Evolutionary conservation across 2,329 filamentous ascomycete genomes (phyloP), one percentile per base, ranked within the genome.

Genomic region (Trichoderma harzianum): DNA sequence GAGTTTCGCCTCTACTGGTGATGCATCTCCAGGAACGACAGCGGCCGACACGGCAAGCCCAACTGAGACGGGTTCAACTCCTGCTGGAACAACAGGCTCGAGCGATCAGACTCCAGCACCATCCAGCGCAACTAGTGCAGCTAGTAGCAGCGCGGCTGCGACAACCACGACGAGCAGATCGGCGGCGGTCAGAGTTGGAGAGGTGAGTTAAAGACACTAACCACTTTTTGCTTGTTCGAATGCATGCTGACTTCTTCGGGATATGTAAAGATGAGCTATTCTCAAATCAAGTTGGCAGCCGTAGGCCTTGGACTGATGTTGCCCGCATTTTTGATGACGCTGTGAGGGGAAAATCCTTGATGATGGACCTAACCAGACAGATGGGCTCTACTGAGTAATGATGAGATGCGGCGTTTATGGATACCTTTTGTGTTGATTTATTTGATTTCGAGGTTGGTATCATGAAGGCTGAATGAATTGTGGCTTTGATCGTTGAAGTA

Each of bases 111-210:
- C 63, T 36, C 8, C 47, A 55, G 18, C 28, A 55, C 18, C 26
- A 28, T 60, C 53, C 43, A 69, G 55, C n/a, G 66, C 53, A n/a
- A 69, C 66, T 34, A 55, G 66, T 26, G 66, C 53, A n/a, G 61
- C 66, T 34, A 55, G 66, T 26, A 55, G 66, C 55, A 69, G 66
- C 55, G 58, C 66, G 12, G 66, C 66, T 8, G 66, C 66, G 28
- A 32, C 66, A 14, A 51, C 55, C 28, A 69, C 66, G 3, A 69
- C 53, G 8, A 69, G 14, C 26, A 69, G 55, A 36, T 60, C 66
- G 1, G 36, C 36, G 18, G 66, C 55, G 3, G n/a, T 21, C 18
- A 28, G n/a, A 36, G 12, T 12, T n/a, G 36, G 26, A 69, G 53
- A 69, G 66, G 66, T 69, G 21, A 61, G 66, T n/a, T 7, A 5